Base-by-base conservation (phyloP, 2,329 filamentous ascomycete genomes). In the Fusarium napiforme region DNA sequence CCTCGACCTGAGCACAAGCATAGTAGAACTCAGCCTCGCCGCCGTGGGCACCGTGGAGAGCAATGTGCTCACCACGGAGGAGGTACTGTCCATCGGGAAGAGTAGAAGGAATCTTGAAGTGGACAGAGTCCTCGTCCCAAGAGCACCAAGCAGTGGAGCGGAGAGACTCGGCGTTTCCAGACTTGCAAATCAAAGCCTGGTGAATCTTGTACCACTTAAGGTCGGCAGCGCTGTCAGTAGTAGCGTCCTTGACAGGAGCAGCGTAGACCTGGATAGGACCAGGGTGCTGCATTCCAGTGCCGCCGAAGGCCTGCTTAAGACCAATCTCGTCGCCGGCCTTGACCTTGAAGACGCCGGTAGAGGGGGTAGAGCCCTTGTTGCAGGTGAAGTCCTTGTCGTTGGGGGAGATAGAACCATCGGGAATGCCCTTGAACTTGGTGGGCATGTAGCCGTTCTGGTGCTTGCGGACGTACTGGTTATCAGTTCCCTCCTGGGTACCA, bases 21-120 rank as follows among this genome's bases (percentile, higher is more conserved):
- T 74, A 75, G 62, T 60, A 75, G 36, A 75, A 75, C 60, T 75
- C 72, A 12, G 72, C 72, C 52, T 75, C 18, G 5, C 72, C 72
- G 4, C 4, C 50, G 32, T 75, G 72, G 18, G 72, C 72, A 19
- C 72, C 72, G 39, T 75, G 72, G 2, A 75, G 72, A 47, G 26
- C 72, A 19, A 75, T 75, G 28, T 75, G 72, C 49, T 75, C 72
- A 39, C 61, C 72, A 9, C 72, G 72, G 60, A 75, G 16, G 9
- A 75, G 69, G 21, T 75, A 75, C 49, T 71, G 45, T 34, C 64
- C 64, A 4, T 67, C 34, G 4, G 64, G 64, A 11, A 67, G 62
- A 42, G 62, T 60, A 18, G 64, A 60, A 10, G 64, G 64, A 23
- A 67, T 67, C 52, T 67, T 67, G 53, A 67, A 67, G 62, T 67